Evolutionary conservation across 2,329 filamentous ascomycete genomes (phyloP), one percentile per base, ranked within the genome.

Genomic region (Amesomyces nigricolor): DNA sequence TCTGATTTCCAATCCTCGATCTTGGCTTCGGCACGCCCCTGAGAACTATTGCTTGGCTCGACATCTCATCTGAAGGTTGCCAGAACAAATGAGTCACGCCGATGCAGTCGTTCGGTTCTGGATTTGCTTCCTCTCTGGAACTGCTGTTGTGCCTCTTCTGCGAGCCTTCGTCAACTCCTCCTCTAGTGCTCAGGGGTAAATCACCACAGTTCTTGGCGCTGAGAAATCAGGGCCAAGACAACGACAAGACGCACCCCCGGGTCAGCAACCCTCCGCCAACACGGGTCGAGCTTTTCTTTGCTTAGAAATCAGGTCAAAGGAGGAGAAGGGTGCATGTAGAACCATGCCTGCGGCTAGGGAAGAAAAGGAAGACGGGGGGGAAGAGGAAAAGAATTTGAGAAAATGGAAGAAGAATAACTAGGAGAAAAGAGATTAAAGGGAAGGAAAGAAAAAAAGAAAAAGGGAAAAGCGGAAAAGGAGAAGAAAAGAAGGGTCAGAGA

Each of bases 181-280:
- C 35, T 22, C 3, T 16, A 22, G 4, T 32, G 22, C 11, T 7
- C 35, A 38, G 46, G 45, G 45, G 44, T 8, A 10, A 11, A n/a
- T 19, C 17, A 14, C 7, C 7, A 2, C 17, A 14, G 11, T 13
- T 2, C 54, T 56, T 56, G 54, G 54, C 54, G 54, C 49, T 56
- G 48, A 56, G 54, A 56, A 56, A 56, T 56, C 30, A n/a, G n/a
- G 22, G 16, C 39, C 39, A 49, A 49, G 30, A 17, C 11, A 13
- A 4, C 10, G 11, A n/a, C 1, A 14, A 14, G 29, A 13, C 17
- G 1, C 19, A 19, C 22, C 1, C 37, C 30, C 49, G 48, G 54
- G 49, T 53, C 44, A 56, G 54, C 54, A 48, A 32, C 40, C 9
- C 26, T 22, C 37, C 53, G 26, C 13, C 37, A 17, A 44, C 32